Conservation (phyloP, 2,329 filamentous ascomycete genomes). For the Phyllachora maydis region DNA sequence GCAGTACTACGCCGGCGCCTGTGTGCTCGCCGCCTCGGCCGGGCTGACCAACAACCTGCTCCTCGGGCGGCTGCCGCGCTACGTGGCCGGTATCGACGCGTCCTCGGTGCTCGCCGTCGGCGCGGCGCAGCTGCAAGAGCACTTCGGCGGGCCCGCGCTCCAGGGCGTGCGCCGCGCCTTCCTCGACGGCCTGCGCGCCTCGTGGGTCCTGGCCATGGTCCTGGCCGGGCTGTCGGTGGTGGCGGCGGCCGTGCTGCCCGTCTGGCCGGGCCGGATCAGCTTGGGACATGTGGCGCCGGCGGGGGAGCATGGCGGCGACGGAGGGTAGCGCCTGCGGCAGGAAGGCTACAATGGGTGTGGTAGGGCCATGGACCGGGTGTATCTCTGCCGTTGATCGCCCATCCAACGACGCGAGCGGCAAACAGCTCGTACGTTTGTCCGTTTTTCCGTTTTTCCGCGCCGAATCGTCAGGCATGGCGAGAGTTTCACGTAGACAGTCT, state of each 20-base stretch:
- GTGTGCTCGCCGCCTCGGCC: slow-evolving; percentile 1
- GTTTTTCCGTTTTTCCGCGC: no score
- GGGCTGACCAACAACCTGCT: slow-evolving; percentile 2
- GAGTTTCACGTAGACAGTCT: no score
- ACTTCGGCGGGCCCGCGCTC: slow-evolving; percentile 1
- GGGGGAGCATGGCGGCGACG: no score
- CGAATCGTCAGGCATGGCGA: no score
- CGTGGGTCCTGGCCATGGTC: slow-evolving; percentile 1
- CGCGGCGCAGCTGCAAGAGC: slow-evolving; percentile 1
- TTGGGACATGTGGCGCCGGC: no score
- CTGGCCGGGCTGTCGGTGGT: slow-evolving; percentile 1
- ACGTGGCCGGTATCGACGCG: slow-evolving; percentile 1
- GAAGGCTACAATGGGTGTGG: no score
- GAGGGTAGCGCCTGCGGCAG: no score
- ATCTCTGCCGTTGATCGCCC: no score
- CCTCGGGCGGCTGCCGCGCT: not conserved
- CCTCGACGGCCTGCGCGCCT: slow-evolving; percentile 1
- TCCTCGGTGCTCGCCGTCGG: not conserved
- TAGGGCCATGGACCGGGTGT: no score
- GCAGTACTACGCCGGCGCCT: slow-evolving; percentile 1
- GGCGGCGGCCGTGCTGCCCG: slow-evolving; percentile 1
- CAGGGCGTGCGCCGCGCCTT: slow-evolving; percentile 1
- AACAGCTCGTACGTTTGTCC: no score
- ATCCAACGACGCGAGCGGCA: no score
- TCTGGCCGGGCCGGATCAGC: slow-evolving; percentile 1